These are phyloP conservation scores for Nicotiana obtusifolia DNA, from an alignment of 257 asterid species.

Conservation along the genomic window DNA sequence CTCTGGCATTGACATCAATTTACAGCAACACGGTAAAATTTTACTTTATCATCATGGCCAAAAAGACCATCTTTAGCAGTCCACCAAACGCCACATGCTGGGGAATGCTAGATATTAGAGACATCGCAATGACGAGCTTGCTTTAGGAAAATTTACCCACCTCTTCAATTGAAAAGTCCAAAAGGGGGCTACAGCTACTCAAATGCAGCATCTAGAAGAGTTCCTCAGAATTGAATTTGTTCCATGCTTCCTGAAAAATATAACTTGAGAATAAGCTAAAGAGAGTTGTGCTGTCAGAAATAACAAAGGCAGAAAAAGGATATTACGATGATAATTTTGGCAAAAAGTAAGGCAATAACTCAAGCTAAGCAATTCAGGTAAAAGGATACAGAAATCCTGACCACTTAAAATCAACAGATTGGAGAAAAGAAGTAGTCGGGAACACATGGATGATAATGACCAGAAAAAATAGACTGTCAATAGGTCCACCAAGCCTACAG, in stretches of 20 bases:
- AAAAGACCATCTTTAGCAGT: slow-evolving; percentile 17
- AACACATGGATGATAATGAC: not conserved
- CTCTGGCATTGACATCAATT: slow-evolving; percentile 37
- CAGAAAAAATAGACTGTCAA: not conserved
- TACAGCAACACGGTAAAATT: slow-evolving; percentile 34
- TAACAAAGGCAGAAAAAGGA: slow-evolving; percentile 4
- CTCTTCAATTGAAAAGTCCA: slow-evolving; percentile 19
- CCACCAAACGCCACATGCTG: slow-evolving; percentile 12
- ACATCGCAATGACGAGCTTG: slow-evolving; percentile 1
- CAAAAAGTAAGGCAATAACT: not conserved
- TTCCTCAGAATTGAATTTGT: slow-evolving; percentile 99
- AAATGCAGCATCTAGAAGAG: slow-evolving; percentile 52
- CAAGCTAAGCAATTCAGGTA: not conserved
- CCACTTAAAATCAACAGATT: not conserved
- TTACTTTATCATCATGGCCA: slow-evolving; percentile 26
- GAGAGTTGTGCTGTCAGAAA: not conserved
- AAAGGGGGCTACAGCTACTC: slow-evolving; percentile 16
- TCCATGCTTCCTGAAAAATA: slow-evolving; percentile 85
- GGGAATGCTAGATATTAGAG: slow-evolving; percentile 22
- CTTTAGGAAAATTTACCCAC: slow-evolving; percentile 7
- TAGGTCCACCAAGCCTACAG: not conserved
- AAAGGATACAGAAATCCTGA: not conserved
- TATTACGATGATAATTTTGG: not conserved
- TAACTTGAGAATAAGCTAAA: not conserved
- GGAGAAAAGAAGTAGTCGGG: not conserved